Evolutionary conservation across 345 rosid species (phyloP).

Genomic region (Salix suchowensis): DNA sequence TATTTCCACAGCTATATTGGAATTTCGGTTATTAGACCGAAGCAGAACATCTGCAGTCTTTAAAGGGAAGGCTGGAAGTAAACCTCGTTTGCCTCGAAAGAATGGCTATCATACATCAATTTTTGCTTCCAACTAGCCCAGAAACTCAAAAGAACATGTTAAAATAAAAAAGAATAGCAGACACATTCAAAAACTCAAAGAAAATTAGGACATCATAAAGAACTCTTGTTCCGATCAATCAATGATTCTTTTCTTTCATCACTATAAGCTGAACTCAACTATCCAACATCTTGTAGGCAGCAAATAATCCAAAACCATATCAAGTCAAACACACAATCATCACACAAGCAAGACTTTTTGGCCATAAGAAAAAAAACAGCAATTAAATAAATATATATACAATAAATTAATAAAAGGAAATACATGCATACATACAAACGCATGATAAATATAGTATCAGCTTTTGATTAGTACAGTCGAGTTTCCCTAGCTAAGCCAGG

Average conservation of each 20-base stretch:
- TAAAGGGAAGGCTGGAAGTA: not conserved
- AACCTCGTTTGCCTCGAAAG: not conserved
- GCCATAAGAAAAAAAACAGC: not conserved
- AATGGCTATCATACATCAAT: not conserved
- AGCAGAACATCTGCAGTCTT: not conserved
- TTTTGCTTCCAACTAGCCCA: not conserved
- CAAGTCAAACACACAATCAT: not conserved
- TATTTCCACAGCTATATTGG: not conserved
- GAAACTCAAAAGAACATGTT: slow-evolving; percentile 1
- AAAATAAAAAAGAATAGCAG: not conserved
- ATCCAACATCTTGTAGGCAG: not conserved
- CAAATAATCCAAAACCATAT: not conserved
- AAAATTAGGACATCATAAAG: not conserved
- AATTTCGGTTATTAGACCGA: not conserved
- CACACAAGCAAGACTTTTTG: not conserved
- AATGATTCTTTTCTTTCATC: not conserved
- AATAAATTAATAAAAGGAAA: not conserved
- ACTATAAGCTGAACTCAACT: not conserved
- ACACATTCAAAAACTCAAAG: not conserved
- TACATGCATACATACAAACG: not conserved
- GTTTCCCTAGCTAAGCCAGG: not conserved
- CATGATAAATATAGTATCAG: not conserved
- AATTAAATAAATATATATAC: not conserved
- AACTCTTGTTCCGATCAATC: not conserved
- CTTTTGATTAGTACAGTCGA: not conserved